Evolutionary conservation across 805 yeast species (phyloP), one percentile per base, ranked within the genome.

Genomic region (Metschnikowia matae): DNA sequence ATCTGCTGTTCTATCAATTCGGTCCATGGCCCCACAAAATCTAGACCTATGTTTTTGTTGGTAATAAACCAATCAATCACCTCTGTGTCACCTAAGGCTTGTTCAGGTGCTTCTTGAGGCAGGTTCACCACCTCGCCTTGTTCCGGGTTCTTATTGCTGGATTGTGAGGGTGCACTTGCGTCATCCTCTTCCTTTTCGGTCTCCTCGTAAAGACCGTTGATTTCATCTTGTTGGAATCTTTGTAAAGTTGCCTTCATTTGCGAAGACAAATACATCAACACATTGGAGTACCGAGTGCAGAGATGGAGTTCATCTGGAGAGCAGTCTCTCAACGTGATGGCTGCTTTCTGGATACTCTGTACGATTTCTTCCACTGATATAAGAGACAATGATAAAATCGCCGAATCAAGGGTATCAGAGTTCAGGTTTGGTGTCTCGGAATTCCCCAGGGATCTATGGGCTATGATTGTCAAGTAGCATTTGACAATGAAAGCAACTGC

Each of bases 401-500:
- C 74, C 5, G 80, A 73, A 54, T 75, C 78, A 42, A 70, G 63
- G 42, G 64, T 64, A 44, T 66, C 71, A 13, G 61, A 52, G 33
- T 62, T 55, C 40, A 52, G 50, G 11, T 55, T 53, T 1, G 62
- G 44, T 15, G 55, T 41, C 15, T 50, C 52, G 41, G 46, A 41
- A 18, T 54, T 53, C 21, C 58, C 61, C 31, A 65, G 61, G 4
- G 66, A 51, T 36, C 69, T 71, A 53, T 71, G 76, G 2, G 77
- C 75, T 0, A 87, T 80, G 29, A 86, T 70, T 0, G 89, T 84
- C 55, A 85, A 64, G 61, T 88, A 83, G 61, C 95, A 87, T 67
- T 91, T 92, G 13, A 92, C 94, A 48, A 92, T 78, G 63, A 90
- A 91, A 2, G 96, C 94, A 11, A 89, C 89, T 0, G 97, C 88